Evolutionary conservation across 106 monocot species (phyloP).

Genomic region (Dactylorhiza incarnata): DNA sequence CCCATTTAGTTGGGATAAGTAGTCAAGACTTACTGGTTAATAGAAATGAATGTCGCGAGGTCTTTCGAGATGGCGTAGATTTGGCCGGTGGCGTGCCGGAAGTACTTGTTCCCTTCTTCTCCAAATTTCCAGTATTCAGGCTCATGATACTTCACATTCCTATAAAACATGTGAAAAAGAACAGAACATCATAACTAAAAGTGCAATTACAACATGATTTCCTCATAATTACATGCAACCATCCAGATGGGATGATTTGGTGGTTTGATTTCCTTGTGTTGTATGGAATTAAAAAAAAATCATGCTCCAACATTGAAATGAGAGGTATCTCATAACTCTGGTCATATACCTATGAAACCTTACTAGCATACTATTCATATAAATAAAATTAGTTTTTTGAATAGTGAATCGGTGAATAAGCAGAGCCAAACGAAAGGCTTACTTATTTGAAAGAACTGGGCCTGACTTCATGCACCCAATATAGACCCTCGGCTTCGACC

Average conservation of each 20-base stretch:
- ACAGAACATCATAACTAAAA: not conserved
- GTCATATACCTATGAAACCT: too few relatives aligned
- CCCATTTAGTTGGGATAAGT: not conserved
- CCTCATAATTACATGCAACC: not conserved
- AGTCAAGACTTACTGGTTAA: constrained; percentile 55
- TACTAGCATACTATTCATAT: too few relatives aligned
- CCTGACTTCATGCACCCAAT: constrained; percentile 99
- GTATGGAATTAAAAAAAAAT: too few relatives aligned
- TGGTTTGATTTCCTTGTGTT: too few relatives aligned
- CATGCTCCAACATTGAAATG: too few relatives aligned
- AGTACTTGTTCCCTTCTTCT: constrained; percentile 95
- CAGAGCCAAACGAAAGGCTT: constrained; percentile 7
- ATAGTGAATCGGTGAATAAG: not conserved
- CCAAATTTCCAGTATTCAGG: constrained; percentile 98
- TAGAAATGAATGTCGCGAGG: constrained; percentile 89
- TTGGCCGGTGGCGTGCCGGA: constrained; percentile 97
- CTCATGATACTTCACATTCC: constrained; percentile 92
- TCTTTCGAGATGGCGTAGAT: constrained; percentile 93
- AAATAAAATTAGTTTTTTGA: too few relatives aligned
- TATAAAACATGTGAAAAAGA: constrained; percentile 7
- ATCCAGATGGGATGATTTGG: too few relatives aligned
- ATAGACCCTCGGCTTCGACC: constrained; percentile 82
- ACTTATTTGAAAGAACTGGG: constrained; percentile 84
- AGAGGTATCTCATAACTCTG: too few relatives aligned
- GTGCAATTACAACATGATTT: not conserved